phyloP scores from a whole-genome alignment of 2,329 filamentous ascomycete genomes.

The Penicillium sp. region DNA sequence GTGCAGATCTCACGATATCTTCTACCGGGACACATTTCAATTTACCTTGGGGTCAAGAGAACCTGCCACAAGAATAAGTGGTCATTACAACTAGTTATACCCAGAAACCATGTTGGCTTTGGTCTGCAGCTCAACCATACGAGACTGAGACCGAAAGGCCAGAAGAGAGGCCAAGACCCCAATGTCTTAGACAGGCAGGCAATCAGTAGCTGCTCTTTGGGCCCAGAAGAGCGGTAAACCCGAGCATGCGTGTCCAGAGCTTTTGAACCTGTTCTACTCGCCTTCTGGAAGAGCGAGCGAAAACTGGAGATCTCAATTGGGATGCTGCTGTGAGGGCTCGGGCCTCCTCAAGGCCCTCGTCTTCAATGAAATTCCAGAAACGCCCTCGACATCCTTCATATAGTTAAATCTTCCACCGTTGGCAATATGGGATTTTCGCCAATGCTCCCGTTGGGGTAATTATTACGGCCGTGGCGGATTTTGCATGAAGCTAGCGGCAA shows the following conservation, averaged over 20 bases:
- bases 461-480: neutral
- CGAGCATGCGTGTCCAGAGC: conserved; percentile 9
- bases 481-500: neutral
- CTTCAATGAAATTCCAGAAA: neutral
- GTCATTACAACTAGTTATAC: neutral
- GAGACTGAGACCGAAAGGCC: conserved; percentile 11
- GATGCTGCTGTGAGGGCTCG: conserved; percentile 16
- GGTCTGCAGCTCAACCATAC: conserved; percentile 3
- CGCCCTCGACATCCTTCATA: neutral
- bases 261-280: neutral
- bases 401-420: neutral
- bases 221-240: conserved; percentile 21
- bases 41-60: conserved; percentile 4
- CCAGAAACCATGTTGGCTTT: neutral
- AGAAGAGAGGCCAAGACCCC: conserved; percentile 11
- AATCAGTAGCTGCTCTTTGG: neutral
- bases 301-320: conserved; percentile 13
- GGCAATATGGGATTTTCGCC: neutral
- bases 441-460: neutral
- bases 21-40: conserved; percentile 6
- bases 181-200: conserved; percentile 24
- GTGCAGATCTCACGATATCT: conserved; percentile 3
- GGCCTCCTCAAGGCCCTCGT: conserved; percentile 2
- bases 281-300: conserved; percentile 18
- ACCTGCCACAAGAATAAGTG: neutral